Conservation (phyloP, 1,139 yeast species). For the Geotrichum fermentans region DNA sequence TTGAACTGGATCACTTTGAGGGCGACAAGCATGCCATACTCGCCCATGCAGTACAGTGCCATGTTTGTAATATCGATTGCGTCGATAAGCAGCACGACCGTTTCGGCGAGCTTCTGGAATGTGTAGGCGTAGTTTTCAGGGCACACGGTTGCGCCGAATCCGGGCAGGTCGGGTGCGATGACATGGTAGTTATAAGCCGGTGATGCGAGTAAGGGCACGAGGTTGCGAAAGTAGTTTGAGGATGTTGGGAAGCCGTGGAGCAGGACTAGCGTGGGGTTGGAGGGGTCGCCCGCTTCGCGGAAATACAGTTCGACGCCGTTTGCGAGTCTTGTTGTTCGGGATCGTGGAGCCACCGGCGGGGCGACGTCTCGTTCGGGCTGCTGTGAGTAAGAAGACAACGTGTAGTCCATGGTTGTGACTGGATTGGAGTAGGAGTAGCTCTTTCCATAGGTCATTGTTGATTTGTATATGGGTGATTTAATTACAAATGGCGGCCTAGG, state of each 20-base stretch:
- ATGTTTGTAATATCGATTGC: slow-evolving; percentile 34
- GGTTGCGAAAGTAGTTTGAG: slow-evolving; percentile 39
- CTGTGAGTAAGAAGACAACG: too few relatives aligned
- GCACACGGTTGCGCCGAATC: slow-evolving; percentile 42
- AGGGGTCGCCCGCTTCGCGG: slow-evolving; percentile 39
- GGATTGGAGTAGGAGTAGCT: too few relatives aligned
- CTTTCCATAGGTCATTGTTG: too few relatives aligned
- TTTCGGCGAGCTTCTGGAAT: slow-evolving; percentile 38
- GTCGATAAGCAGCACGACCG: slow-evolving; percentile 37
- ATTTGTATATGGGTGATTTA: too few relatives aligned
- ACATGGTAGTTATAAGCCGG: slow-evolving; percentile 34
- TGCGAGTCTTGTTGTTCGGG: slow-evolving; percentile 3
- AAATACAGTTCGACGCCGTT: slow-evolving; percentile 38
- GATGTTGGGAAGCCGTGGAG: slow-evolving; percentile 47
- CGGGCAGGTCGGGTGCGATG: slow-evolving; percentile 46
- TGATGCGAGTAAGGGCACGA: slow-evolving; percentile 40
- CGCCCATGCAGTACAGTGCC: slow-evolving; percentile 39
- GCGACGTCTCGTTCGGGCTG: not conserved
- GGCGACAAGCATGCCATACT: slow-evolving; percentile 46
- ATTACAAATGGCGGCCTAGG: too few relatives aligned
- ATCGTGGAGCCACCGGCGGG: not conserved
- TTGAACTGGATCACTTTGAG: slow-evolving; percentile 38
- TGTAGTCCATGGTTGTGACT: too few relatives aligned
- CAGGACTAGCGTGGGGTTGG: slow-evolving; percentile 38
- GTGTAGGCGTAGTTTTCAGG: slow-evolving; percentile 33